Evolutionary conservation across 805 yeast species (phyloP), one percentile per base, ranked within the genome.

Genomic region (Candida maris): DNA sequence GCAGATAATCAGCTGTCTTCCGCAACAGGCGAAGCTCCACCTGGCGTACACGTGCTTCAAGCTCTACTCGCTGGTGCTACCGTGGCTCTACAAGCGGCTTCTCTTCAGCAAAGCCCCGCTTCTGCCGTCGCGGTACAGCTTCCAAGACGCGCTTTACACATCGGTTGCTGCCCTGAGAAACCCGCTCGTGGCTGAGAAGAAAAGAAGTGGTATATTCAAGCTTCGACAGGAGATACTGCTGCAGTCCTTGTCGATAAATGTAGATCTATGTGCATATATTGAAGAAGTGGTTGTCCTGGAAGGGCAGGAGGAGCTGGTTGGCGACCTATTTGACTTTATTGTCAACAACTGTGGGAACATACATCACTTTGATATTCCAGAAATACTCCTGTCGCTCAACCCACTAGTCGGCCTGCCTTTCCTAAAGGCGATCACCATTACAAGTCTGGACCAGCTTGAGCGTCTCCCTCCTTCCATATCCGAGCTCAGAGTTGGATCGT

Each of bases 191-290:
- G 56, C 59, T 8, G 41, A 37, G 0, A 61, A 62, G 25, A 64
- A 65, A 30, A 65, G 70, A 34, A 64, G 59, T 20, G 45, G 64
- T 30, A 51, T 69, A 14, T 51, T 64, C 8, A 45, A 56, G 19
- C 52, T 64, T 16, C 63, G 72, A 42, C 59, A 77, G 31, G 62
- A 61, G 25, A 56, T 68, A 3, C 51, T 79, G 27, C 31, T 63
- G 9, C 64, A 64, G 15, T 57, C 70, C 1, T 44, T 72, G 18
- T 37, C 33, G 4, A 41, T 64, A 30, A 68, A 71, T 36, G 42
- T 62, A 3, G 53, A 55, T 4, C 53, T 73, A 15, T 56, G 61
- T 15, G 12, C 36, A 4, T 48, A 51, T 26, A 54, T 75, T 3
- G 52, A 62, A 27, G 55, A 62, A 19, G 46, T 75, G 3, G 49